Evolutionary conservation across 495 filamentous ascomycete species (phyloP).

Genomic region (Penicillium canescens): DNA sequence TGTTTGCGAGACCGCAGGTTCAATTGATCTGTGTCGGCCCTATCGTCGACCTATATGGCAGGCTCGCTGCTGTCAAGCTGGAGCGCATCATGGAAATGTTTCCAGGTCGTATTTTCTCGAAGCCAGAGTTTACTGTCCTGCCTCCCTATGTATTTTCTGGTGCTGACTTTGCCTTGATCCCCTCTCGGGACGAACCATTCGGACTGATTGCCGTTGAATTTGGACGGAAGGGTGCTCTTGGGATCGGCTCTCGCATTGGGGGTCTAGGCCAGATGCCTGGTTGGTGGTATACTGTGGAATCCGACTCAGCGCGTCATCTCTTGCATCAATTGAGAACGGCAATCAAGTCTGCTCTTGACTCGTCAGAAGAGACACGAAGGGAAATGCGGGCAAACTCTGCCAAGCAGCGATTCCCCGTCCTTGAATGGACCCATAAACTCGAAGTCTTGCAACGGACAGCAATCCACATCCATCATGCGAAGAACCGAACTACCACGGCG

Average conservation of each 20-base stretch:
- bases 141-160: constrained; percentile 71
- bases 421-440: constrained; percentile 56
- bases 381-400: constrained; percentile 66
- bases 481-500: constrained; percentile 16
- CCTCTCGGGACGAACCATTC: constrained; percentile 71
- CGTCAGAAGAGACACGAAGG: constrained; percentile 48
- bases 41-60: constrained; percentile 68
- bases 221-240: constrained; percentile 69
- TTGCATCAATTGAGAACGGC: constrained; percentile 63
- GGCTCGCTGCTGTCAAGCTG: constrained; percentile 69
- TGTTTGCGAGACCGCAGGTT: constrained; percentile 59
- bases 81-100: constrained; percentile 62
- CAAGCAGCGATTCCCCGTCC: constrained; percentile 67
- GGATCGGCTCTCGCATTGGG: constrained; percentile 58
- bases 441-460: constrained; percentile 50
- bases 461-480: constrained; percentile 24
- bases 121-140: constrained; percentile 67
- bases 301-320: constrained; percentile 44
- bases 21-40: constrained; percentile 67
- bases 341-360: constrained; percentile 59
- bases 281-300: constrained; percentile 64
- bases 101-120: constrained; percentile 65
- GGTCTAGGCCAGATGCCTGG: constrained; percentile 72
- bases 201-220: constrained; percentile 74
- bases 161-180: constrained; percentile 71